These are phyloP conservation scores for Desmodesmus armatus DNA, from an alignment of 139 green algal genomes.

Conservation along the genomic window DNA sequence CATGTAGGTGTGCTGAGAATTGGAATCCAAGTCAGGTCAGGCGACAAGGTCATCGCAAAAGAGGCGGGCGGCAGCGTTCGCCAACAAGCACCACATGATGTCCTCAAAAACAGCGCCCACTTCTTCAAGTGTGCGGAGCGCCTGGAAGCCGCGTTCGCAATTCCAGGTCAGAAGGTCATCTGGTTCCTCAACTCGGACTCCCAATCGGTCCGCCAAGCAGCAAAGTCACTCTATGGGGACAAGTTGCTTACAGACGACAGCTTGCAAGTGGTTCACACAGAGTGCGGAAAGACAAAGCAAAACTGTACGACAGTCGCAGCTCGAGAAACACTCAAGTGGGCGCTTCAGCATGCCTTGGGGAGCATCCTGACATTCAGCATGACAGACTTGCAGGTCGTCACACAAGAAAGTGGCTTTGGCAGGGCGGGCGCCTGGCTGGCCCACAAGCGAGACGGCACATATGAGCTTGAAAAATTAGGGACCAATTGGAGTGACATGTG, in stretches of 20 bases:
- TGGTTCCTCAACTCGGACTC: slow-evolving; percentile 38
- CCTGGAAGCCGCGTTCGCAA: not conserved
- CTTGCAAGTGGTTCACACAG: not conserved
- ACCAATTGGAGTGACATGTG: too few species aligned
- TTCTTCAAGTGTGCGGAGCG: slow-evolving; percentile 23
- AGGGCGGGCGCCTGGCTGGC: slow-evolving; percentile 22
- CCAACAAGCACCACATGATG: too few species aligned
- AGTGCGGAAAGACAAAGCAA: not conserved
- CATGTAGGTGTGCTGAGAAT: too few species aligned
- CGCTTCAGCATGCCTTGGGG: slow-evolving; percentile 24
- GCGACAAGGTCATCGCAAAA: too few species aligned
- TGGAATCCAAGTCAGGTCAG: too few species aligned
- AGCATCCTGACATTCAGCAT: slow-evolving; percentile 31
- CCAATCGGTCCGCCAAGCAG: not conserved
- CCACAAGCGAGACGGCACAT: not conserved
- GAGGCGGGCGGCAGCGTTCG: too few species aligned
- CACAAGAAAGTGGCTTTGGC: slow-evolving; percentile 32
- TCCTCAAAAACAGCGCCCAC: too few species aligned
- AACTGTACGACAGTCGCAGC: not conserved
- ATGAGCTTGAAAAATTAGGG: too few species aligned
- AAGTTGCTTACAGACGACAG: slow-evolving; percentile 21
- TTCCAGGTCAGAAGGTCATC: slow-evolving; percentile 20
- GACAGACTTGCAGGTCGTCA: slow-evolving; percentile 35
- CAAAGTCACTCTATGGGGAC: slow-evolving; percentile 5
- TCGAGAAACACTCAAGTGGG: not conserved